These are phyloP conservation scores for Lonicera japonica DNA, from an alignment of 129 eudicot genomes.

Conservation along the genomic window DNA sequence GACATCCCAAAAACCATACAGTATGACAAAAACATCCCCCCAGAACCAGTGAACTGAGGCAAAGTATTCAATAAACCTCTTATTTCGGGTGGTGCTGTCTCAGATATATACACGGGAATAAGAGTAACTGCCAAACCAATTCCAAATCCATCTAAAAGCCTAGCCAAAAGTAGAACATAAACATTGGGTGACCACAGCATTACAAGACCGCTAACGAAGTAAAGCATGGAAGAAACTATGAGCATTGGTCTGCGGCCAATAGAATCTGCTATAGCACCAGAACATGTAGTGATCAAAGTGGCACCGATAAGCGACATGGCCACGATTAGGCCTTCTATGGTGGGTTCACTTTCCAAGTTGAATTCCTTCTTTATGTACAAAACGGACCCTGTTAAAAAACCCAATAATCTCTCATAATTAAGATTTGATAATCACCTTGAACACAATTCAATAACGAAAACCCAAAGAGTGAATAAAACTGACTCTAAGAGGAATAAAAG, in stretches of 20 bases:
- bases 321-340: constrained; percentile 77
- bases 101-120: constrained; percentile 80
- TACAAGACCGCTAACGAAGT: constrained; percentile 58
- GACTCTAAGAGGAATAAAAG: background rate
- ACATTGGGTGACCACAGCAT: constrained; percentile 93
- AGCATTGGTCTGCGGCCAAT: constrained; percentile 89
- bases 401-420: constrained; percentile 1
- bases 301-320: constrained; percentile 93
- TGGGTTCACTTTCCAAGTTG: constrained; percentile 43
- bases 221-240: constrained; percentile 52
- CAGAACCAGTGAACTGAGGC: constrained; percentile 77
- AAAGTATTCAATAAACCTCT: constrained; percentile 74
- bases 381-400: constrained; percentile 49
- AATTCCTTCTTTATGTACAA: constrained; percentile 67
- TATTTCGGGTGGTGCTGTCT: constrained; percentile 81
- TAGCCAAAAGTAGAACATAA: constrained; percentile 56
- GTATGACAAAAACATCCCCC: constrained; percentile 77
- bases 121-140: constrained; percentile 74
- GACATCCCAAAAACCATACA: constrained; percentile 89
- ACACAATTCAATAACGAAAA: constrained; percentile 1
- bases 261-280: constrained; percentile 68
- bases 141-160: constrained; percentile 80
- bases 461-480: background rate
- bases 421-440: background rate
- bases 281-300: constrained; percentile 67